A percentile compares a stretch with the other conserved stretches of the same genome.
phyloP scores from a whole-genome alignment of 768 basidiomycete genomes.

The Mrakia hoshinonis region DNA sequence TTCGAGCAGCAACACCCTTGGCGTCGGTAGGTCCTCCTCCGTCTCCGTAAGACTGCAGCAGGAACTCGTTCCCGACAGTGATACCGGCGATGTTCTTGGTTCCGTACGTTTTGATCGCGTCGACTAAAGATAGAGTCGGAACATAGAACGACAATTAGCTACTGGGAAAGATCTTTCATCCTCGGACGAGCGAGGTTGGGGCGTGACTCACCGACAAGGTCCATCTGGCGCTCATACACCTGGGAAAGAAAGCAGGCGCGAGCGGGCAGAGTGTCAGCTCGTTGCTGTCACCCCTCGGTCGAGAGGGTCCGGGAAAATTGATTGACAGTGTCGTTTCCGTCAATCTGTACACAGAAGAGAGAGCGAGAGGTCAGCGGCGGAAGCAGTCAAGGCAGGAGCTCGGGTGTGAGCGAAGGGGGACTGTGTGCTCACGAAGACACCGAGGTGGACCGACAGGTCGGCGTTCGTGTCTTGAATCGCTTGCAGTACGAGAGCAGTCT shows the following conservation, averaged over 20 bases:
- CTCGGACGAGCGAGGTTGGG: not conserved
- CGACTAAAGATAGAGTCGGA: not conserved
- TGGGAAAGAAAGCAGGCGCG: not conserved
- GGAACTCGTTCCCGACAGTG: conserved; percentile 69
- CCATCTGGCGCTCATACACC: conserved; percentile 66
- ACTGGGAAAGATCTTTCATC: not conserved
- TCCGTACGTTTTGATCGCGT: conserved; percentile 7
- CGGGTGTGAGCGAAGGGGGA: not conserved
- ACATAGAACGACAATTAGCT: no score
- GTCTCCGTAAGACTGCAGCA: conserved; percentile 40
- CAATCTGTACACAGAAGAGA: conserved; percentile 42
- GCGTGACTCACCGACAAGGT: conserved; percentile 36
- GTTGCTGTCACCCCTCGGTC: not conserved
- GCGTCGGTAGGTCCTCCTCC: conserved; percentile 52
- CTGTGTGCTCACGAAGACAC: conserved; percentile 35
- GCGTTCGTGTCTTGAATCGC: conserved; percentile 86
- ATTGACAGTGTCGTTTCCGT: conserved; percentile 47
- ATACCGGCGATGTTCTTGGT: conserved; percentile 52
- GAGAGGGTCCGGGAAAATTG: not conserved
- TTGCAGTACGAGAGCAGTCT: conserved; percentile 52
- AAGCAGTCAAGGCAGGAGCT: no score
- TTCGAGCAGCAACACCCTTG: conserved; percentile 50
- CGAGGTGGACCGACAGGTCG: conserved; percentile 61
- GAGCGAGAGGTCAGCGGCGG: conserved; percentile 29
- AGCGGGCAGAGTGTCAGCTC: not conserved